Conservation (phyloP, 495 filamentous ascomycete genomes). For the Penicillium riverlandense region DNA sequence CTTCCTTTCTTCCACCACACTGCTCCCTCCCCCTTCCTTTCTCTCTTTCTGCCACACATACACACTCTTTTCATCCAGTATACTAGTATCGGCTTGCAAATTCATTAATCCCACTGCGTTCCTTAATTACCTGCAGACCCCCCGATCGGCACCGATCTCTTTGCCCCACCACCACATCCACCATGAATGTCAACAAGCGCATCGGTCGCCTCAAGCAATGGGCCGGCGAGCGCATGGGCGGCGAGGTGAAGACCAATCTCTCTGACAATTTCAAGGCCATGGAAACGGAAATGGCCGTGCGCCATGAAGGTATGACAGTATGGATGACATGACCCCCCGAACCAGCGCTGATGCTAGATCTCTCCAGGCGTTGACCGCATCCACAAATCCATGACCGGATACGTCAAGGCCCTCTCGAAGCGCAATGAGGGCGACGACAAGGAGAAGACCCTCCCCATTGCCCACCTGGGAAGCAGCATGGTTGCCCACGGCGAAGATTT, state of each 20-base stretch:
- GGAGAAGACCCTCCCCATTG: conserved; percentile 78
- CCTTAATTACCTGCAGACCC: too few species aligned
- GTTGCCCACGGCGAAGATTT: conserved; percentile 90
- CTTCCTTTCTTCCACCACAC: conserved; percentile 12
- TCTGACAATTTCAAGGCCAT: conserved; percentile 91
- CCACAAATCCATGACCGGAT: conserved; percentile 79
- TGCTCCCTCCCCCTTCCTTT: conserved; percentile 3
- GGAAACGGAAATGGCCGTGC: conserved; percentile 86
- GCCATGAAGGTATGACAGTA: conserved; percentile 68
- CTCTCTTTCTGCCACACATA: conserved; percentile 3
- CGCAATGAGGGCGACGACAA: conserved; percentile 75
- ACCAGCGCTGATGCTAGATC: background rate
- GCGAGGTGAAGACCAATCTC: conserved; percentile 79
- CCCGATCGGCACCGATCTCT: background rate
- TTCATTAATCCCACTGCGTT: too few species aligned
- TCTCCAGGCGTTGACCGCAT: conserved; percentile 79
- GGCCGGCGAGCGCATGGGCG: conserved; percentile 95
- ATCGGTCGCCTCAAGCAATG: conserved; percentile 97
- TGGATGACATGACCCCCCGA: background rate
- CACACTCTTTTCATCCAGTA: too few species aligned
- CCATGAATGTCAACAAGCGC: conserved; percentile 93
- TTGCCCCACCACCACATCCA: conserved; percentile 10
- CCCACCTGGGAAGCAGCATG: conserved; percentile 81
- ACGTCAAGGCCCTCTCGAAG: conserved; percentile 87
- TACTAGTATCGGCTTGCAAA: too few species aligned